Base-by-base conservation (phyloP, 179 eudicot species). In the Actinidia arguta region DNA sequence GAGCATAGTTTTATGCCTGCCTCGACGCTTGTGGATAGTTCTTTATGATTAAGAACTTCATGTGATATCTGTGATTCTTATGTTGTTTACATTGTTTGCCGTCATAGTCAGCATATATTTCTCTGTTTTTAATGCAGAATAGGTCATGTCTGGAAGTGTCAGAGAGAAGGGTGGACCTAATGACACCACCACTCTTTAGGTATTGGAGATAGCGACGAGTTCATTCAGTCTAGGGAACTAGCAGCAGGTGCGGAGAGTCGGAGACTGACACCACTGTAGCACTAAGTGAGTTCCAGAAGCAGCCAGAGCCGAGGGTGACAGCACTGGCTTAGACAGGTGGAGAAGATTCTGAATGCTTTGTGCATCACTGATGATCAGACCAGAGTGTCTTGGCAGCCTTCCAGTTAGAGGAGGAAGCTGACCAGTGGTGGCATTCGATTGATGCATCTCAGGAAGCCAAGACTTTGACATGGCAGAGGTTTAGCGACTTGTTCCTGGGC, bases 311-410 rank as follows among this genome's bases (percentile, higher is more conserved):
- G 25, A 63, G 25, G 68, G 4, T 63, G 36, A 39, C 68, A 20
- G 68, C 11, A 63, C 68, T 25, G 68, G 68, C 68, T 63, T 9
- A 63, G 68, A 22, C 68, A 63, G 68, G 25, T 63, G 68, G 68
- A 63, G 68, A 63, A 25, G 39, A 63, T 63, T 63, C 39, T 63
- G 68, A 63, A 63, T 25, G 24, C 36, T 24, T 22, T 63, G 68
- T 63, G 36, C 68, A 63, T 25, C 10, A 63, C 68, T 63, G 39
- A 63, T 63, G 68, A 63, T 25, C 68, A 63, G 68, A 63, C 68
- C 68, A 63, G 68, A 63, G 42, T 63, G 39, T 25, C 42, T 63
- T 63, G 8, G 68, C 68, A 63, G 39, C 39, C 68, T 63, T 39
- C 25, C 68, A 63, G 68, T 63, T 63, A 63, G 68, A 63, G 68